Percentiles rank a stretch among this genome's conserved stretches.
These are phyloP conservation scores for Debaryomyces robertsiae DNA, from an alignment of 1,139 yeast species.

Conservation along the genomic window DNA sequence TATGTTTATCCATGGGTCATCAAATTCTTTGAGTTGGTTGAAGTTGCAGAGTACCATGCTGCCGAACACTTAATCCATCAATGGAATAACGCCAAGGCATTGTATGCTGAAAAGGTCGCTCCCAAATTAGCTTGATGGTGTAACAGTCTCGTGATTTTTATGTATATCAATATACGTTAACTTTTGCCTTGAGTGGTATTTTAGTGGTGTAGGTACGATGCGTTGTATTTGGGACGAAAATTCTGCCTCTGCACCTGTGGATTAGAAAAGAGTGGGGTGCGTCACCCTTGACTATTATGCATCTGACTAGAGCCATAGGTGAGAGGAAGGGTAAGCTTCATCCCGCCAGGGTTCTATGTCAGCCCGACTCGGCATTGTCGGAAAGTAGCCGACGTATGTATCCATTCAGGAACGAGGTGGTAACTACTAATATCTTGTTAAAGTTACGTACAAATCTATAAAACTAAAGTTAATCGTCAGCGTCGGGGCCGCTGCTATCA, in stretches of 20 bases:
- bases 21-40: conserved; percentile 34
- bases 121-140: conserved; percentile 13
- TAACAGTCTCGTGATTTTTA: conserved; percentile 6
- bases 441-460: background rate
- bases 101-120: conserved; percentile 18
- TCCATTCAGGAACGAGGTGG: no score
- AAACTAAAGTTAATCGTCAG: conserved; percentile 4
- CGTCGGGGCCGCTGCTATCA: conserved; percentile 3
- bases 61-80: conserved; percentile 23
- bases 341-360: no score
- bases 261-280: no score
- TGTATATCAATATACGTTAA: conserved; percentile 9
- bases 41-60: conserved; percentile 32
- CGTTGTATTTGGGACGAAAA: no score
- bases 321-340: no score
- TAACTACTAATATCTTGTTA: background rate
- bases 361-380: no score
- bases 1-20: conserved; percentile 33
- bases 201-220: no score
- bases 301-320: no score
- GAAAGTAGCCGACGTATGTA: no score
- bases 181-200: background rate
- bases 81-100: conserved; percentile 14
- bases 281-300: no score
- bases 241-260: no score